phyloP scores from a whole-genome alignment of 257 asterid genomes.

The Verbena officinalis region DNA sequence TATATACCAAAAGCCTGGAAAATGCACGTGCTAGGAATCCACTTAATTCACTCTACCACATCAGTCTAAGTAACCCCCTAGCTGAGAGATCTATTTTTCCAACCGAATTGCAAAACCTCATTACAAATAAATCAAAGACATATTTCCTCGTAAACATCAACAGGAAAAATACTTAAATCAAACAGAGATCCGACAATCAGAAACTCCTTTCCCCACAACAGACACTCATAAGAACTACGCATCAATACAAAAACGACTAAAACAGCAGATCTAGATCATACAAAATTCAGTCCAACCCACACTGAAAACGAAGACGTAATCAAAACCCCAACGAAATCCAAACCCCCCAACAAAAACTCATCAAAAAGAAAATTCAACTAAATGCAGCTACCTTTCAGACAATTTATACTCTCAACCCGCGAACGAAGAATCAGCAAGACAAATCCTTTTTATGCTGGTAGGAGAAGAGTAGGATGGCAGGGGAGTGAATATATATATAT shows the following conservation, averaged over 20 bases:
- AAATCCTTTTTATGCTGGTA: conserved; percentile 21
- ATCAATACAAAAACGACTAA: conserved; percentile 23
- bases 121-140: conserved; percentile 38
- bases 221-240: conserved; percentile 35
- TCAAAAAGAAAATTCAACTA: conserved; percentile 11
- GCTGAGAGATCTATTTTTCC: conserved; percentile 19
- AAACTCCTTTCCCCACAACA: conserved; percentile 23
- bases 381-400: conserved; percentile 44
- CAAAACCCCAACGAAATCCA: conserved; percentile 22
- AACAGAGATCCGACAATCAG: conserved; percentile 30
- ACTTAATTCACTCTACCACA: conserved; percentile 22
- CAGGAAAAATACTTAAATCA: conserved; percentile 15
- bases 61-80: conserved; percentile 13
- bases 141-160: conserved; percentile 46
- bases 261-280: conserved; percentile 40
- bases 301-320: neutral
- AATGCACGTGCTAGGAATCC: conserved; percentile 20
- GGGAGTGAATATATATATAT: conserved; percentile 27
- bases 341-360: conserved; percentile 4
- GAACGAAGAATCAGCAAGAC: conserved; percentile 23
- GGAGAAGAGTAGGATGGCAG: conserved; percentile 35
- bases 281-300: conserved; percentile 1
- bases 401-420: conserved; percentile 19
- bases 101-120: conserved; percentile 27
- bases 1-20: conserved; percentile 12